A percentile compares a stretch with the other conserved stretches of the same genome.
Conservation (phyloP, 1,284 basidiomycete species). For the Spongispora temasekensis region DNA sequence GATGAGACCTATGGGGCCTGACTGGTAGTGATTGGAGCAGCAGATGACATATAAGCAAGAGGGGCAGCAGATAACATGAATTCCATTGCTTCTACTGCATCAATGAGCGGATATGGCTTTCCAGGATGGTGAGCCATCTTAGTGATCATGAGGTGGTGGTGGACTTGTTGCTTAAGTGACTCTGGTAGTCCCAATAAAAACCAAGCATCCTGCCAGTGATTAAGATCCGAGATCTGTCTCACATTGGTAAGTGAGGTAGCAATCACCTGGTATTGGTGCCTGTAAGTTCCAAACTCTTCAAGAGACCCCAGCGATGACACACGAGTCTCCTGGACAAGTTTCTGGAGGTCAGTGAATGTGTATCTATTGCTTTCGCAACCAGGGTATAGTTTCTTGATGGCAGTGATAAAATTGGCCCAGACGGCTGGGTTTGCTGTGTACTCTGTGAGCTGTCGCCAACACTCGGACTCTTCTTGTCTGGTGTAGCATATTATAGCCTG, state of each 20-base stretch:
- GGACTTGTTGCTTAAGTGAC: background rate
- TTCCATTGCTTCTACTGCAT: no score
- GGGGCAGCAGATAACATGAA: no score
- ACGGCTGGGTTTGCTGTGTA: no score
- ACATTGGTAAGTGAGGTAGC: background rate
- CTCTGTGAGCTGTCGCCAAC: background rate
- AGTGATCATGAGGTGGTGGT: background rate
- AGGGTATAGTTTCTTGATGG: no score
- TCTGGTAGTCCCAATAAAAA: background rate
- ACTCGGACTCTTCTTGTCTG: background rate
- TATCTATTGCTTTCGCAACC: no score
- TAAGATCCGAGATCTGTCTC: background rate
- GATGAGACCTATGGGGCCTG: no score
- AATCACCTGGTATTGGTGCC: background rate
- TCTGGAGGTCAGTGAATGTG: background rate
- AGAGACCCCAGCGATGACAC: background rate
- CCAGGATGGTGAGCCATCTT: no score
- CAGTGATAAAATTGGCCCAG: no score
- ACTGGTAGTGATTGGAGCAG: no score
- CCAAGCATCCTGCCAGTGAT: background rate
- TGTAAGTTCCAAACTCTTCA: background rate
- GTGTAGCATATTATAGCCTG: background rate
- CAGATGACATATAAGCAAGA: no score
- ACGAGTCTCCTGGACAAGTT: background rate
- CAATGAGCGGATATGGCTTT: no score